Conservation (phyloP, 257 asterid species). For the Mentha longifolia region DNA sequence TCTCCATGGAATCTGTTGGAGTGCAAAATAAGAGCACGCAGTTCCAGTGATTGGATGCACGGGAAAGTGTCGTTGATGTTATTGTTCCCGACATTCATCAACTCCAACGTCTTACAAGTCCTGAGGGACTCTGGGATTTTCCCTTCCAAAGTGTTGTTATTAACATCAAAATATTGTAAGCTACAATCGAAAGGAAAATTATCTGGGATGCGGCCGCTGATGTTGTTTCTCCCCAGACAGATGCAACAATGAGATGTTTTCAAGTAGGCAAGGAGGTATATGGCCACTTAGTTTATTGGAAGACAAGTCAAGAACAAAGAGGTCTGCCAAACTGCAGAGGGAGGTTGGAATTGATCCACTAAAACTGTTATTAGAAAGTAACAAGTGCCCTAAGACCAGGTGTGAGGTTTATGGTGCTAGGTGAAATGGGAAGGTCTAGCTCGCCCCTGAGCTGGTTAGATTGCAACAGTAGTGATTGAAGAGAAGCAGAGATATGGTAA, state of each 20-base stretch:
- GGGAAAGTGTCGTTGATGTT: slow-evolving; percentile 36
- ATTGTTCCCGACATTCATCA: slow-evolving; percentile 52
- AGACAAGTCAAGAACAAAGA: slow-evolving; percentile 38
- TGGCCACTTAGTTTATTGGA: slow-evolving; percentile 23
- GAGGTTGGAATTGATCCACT: slow-evolving; percentile 14
- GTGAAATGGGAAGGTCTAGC: no score
- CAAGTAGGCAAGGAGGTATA: slow-evolving; percentile 27
- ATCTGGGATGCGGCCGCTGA: neutral
- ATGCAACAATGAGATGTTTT: neutral
- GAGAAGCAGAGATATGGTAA: no score
- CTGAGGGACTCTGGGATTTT: slow-evolving; percentile 35
- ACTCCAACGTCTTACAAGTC: slow-evolving; percentile 42
- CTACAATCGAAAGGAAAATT: neutral
- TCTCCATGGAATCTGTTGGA: slow-evolving; percentile 51
- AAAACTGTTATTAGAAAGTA: slow-evolving; percentile 24
- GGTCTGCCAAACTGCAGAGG: neutral
- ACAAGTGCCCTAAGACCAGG: no score
- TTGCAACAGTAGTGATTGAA: no score
- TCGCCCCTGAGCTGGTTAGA: no score
- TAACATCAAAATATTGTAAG: neutral
- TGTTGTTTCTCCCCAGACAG: neutral
- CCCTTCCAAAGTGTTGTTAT: slow-evolving; percentile 26
- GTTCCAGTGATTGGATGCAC: slow-evolving; percentile 40
- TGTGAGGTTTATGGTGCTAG: no score
- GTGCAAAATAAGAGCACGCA: slow-evolving; percentile 46